These are phyloP conservation scores for Cryptomeria japonica DNA, from an alignment of 75 land plant species.

Conservation along the genomic window DNA sequence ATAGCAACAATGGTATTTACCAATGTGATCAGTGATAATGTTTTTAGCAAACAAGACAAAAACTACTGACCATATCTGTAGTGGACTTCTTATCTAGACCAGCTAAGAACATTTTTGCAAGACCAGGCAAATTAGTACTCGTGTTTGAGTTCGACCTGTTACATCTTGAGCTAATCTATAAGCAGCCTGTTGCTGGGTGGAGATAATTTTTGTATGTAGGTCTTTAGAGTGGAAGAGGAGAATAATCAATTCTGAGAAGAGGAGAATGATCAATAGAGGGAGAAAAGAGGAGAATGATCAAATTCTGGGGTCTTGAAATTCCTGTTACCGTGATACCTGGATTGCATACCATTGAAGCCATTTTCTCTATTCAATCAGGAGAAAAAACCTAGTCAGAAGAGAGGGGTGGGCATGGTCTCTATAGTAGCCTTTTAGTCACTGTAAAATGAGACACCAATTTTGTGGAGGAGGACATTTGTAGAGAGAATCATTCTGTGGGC, in stretches of 20 bases:
- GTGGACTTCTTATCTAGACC: not conserved
- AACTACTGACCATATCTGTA: not conserved
- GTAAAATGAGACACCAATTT: not conserved
- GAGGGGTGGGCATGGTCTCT: no score
- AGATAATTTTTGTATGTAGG: not conserved
- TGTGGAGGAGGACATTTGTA: not conserved
- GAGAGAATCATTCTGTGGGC: not conserved
- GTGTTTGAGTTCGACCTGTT: not conserved
- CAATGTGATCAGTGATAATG: not conserved
- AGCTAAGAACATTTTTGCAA: no score
- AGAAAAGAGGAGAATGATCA: not conserved
- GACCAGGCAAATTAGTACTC: not conserved
- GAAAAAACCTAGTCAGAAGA: not conserved
- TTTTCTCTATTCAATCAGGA: not conserved
- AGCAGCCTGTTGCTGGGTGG: not conserved
- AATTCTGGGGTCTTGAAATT: not conserved
- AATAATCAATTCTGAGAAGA: no score
- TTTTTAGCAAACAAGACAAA: no score
- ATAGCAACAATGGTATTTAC: not conserved
- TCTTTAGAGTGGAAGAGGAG: not conserved
- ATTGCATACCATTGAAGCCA: not conserved
- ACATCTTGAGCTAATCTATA: not conserved
- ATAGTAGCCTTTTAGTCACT: not conserved
- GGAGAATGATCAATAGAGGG: not conserved
- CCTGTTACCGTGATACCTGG: not conserved